A percentile compares a stretch with the other conserved stretches of the same genome.
These are phyloP conservation scores for Trichoderma sp. DNA, from an alignment of 2,329 filamentous ascomycete species.

Conservation along the genomic window DNA sequence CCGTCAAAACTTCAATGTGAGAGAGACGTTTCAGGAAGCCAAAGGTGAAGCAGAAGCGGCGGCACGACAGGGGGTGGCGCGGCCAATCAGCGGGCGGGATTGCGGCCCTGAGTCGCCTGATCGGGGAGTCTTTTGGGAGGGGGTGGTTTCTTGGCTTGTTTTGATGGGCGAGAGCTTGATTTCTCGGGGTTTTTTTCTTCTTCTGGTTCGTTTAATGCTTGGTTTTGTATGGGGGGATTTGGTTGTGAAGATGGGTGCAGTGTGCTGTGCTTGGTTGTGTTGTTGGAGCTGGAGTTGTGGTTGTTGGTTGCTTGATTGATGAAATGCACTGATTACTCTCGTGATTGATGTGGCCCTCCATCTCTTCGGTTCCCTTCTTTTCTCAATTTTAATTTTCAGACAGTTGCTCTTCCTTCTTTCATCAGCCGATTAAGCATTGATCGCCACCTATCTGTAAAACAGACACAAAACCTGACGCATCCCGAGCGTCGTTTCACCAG, in stretches of 20 bases:
- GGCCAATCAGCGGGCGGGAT: slow-evolving; percentile 16
- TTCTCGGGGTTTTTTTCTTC: no score
- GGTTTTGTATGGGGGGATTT: no score
- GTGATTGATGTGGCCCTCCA: neutral
- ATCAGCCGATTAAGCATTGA: neutral
- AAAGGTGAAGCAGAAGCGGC: slow-evolving; percentile 19
- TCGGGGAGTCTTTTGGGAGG: slow-evolving; percentile 13
- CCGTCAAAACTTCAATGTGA: neutral
- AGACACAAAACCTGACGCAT: neutral
- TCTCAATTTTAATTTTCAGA: no score
- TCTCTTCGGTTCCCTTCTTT: neutral
- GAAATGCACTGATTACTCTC: neutral
- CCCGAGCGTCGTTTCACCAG: neutral
- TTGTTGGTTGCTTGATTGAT: neutral
- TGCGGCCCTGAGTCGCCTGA: slow-evolving; percentile 17
- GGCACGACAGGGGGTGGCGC: neutral
- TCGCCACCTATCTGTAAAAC: neutral
- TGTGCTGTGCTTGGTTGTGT: neutral
- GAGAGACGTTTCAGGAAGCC: slow-evolving; percentile 16
- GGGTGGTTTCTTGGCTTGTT: neutral
- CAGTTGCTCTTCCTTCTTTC: neutral
- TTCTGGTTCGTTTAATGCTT: no score
- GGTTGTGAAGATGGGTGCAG: neutral
- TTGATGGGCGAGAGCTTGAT: neutral
- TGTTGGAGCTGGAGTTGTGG: neutral